These are phyloP conservation scores for Leishmania aethiopica DNA, from an alignment of 208 protist genomes.

Conservation along the genomic window DNA sequence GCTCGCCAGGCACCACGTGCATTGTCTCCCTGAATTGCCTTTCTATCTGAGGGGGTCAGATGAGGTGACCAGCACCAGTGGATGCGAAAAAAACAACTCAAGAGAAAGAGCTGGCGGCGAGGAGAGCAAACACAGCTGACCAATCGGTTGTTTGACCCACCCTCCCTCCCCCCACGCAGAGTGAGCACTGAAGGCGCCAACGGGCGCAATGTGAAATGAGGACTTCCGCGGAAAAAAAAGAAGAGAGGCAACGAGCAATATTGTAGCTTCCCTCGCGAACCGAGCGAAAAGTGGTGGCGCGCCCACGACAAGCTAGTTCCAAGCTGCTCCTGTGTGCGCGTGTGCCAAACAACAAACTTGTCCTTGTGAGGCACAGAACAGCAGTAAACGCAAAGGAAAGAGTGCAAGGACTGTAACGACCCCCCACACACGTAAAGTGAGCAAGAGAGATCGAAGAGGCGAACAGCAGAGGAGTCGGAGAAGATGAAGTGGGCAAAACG, in stretches of 20 bases:
- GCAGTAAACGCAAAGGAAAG: not conserved
- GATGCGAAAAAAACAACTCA: not conserved
- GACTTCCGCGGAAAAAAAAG: not conserved
- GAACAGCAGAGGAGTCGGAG: not conserved
- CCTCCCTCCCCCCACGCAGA: not conserved
- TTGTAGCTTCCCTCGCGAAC: not conserved
- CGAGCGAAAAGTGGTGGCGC: not conserved
- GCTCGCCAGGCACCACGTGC: conserved; percentile 5
- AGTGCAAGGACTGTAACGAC: not conserved
- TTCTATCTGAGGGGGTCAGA: not conserved
- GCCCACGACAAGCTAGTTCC: not conserved
- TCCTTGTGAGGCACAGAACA: not conserved
- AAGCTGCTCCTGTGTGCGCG: not conserved
- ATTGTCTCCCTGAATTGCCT: not conserved
- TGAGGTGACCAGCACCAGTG: not conserved
- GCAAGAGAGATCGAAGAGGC: not conserved
- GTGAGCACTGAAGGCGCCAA: not conserved
- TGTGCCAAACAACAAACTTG: conserved; percentile 4
- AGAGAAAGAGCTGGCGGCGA: not conserved
- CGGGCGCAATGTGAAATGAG: not conserved
- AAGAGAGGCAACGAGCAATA: not conserved
- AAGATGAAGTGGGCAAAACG: not conserved
- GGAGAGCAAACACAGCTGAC: not conserved
- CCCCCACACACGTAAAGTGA: not conserved
- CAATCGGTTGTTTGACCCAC: not conserved